Base-by-base conservation (phyloP, 1,139 yeast species). In the Saccharomyces hybrid region DNA sequence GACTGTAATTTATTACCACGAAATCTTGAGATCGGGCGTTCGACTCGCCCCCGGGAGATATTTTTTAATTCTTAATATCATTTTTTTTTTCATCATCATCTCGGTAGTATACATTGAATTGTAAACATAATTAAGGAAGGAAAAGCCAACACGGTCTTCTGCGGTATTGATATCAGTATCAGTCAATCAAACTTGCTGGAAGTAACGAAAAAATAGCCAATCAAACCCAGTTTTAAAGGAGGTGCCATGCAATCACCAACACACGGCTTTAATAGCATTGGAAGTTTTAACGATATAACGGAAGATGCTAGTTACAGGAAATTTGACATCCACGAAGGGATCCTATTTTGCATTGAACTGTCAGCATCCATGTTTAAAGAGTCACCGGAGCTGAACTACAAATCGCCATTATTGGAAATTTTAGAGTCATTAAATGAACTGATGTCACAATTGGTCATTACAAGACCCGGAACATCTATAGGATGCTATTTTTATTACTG, bases 401-500 rank as follows among this genome's bases (percentile, higher is more conserved):
- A 72, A 51, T 66, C 76, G 11, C 81, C 79, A 57, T 63, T 85
- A n/a, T 63, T 73, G 29, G 80, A 78, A 55, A 81, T 86, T 12
- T 66, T 86, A 31, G 73, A 74, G 14, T 75, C 84, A n/a, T 70
- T 85, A 27, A 73, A 77, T 56, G 81, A 78, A 8, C 71, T 86
- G 51, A 78, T 84, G 74, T 73, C 81, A 4, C 84, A 81, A 48
- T 71, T 84, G 57, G 78, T 83, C 1, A 81, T 83, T 47, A 76
- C 84, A 0, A 68, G 79, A 55, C 86, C 87, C 2, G 75, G 75
- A 55, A 81, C 89, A 0, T 90, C 89, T 0, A 72, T 85, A 38
- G 91, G 90, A 0, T 77, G 86, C 50, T 84, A 81, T 62, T 67
- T 86, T 27, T 82, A 81, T 69, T 81, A 84, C 62, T 75, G 83